Evolutionary conservation across 2,329 filamentous ascomycete genomes (phyloP).

Genomic region (Pseudogymnoascus sp.): DNA sequence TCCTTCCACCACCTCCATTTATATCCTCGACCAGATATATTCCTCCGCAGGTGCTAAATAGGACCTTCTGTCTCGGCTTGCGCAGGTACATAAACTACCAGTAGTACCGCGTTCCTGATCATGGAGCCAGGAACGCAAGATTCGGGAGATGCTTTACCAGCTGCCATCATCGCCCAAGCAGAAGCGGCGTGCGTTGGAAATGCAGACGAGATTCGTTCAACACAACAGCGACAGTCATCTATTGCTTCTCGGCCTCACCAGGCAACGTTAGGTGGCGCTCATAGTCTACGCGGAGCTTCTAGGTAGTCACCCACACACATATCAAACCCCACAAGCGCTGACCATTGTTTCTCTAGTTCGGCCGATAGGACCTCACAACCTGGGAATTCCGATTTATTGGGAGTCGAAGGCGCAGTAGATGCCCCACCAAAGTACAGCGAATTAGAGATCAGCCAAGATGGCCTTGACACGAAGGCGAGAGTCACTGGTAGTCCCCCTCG

Average conservation of each 20-base stretch:
- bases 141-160: constrained; percentile 16
- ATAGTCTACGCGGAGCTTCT: background rate
- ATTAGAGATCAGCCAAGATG: constrained; percentile 53
- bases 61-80: background rate
- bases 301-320: background rate
- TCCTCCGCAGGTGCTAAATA: background rate
- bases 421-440: constrained; percentile 8
- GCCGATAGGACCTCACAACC: background rate
- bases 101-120: background rate
- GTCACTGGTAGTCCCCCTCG: constrained; percentile 40
- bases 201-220: constrained; percentile 15
- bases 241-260: background rate
- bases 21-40: background rate
- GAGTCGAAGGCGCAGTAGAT: background rate
- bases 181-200: constrained; percentile 27
- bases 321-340: background rate
- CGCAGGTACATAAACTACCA: background rate
- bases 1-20: background rate
- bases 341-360: background rate
- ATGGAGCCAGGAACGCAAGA: background rate
- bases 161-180: constrained; percentile 25
- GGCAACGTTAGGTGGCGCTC: background rate
- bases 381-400: background rate
- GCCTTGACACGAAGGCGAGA: constrained; percentile 54
- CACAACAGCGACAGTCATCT: background rate